These are phyloP conservation scores for Globisporangium camurandrum DNA, from an alignment of 352 stramenopile species.

Conservation along the genomic window DNA sequence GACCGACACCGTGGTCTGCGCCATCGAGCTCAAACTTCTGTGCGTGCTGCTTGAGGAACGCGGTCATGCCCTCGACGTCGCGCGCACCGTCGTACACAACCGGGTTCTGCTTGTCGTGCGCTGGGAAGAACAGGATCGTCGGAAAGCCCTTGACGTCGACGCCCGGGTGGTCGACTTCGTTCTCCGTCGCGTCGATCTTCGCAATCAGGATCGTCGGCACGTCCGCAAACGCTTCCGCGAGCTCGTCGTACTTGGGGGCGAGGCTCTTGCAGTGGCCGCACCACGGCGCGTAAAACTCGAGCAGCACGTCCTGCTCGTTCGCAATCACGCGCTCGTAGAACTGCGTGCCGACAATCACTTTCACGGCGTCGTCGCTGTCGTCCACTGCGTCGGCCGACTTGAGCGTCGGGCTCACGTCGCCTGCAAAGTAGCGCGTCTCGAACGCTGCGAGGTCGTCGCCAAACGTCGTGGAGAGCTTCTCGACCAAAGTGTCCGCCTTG, in stretches of 20 bases:
- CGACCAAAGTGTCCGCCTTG: constrained; percentile 67
- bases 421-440: constrained; percentile 77
- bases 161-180: constrained; percentile 89
- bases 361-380: constrained; percentile 84
- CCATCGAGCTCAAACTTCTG: constrained; percentile 75
- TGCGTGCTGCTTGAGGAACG: constrained; percentile 86
- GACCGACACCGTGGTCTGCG: constrained; percentile 45
- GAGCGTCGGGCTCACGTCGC: constrained; percentile 83
- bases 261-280: constrained; percentile 81
- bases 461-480: constrained; percentile 47
- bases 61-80: constrained; percentile 76
- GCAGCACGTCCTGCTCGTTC: constrained; percentile 80
- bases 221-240: constrained; percentile 83
- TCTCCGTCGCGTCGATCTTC: constrained; percentile 94
- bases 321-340: constrained; percentile 89
- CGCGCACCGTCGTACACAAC: constrained; percentile 79
- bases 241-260: constrained; percentile 86
- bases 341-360: constrained; percentile 90
- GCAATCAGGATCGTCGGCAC: constrained; percentile 90
- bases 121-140: constrained; percentile 93
- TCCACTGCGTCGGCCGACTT: constrained; percentile 90
- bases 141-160: constrained; percentile 92
- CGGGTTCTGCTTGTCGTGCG: constrained; percentile 82
- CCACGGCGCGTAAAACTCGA: constrained; percentile 79
- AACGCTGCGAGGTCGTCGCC: constrained; percentile 58